phyloP scores from a whole-genome alignment of 1,284 basidiomycete species.

The Fomitiporia mediterranea region DNA sequence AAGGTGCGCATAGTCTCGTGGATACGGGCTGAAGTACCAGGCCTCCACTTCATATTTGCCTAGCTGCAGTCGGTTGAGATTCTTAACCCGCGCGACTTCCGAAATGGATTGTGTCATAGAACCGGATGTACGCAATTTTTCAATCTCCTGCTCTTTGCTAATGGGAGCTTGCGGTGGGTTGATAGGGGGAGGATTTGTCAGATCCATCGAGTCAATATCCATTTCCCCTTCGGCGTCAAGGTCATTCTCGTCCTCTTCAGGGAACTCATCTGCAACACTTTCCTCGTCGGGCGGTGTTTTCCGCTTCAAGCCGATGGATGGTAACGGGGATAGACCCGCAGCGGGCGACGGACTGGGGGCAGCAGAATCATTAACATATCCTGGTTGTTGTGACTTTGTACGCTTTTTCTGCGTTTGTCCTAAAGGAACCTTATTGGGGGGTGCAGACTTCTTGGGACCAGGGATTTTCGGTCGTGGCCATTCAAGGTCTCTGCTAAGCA shows the following conservation, averaged over 20 bases:
- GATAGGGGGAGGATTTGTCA: constrained; percentile 32
- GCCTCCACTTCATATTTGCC: constrained; percentile 95
- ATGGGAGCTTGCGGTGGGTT: constrained; percentile 53
- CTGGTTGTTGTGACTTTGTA: constrained; percentile 34
- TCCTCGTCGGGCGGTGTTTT: constrained; percentile 56
- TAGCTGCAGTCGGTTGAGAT: constrained; percentile 94
- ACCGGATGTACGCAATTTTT: constrained; percentile 94
- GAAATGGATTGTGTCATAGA: constrained; percentile 99
- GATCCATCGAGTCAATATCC: constrained; percentile 43
- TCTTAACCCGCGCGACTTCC: constrained; percentile 97
- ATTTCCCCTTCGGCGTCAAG: constrained; percentile 48
- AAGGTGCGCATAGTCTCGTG: constrained; percentile 94
- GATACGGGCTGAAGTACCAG: constrained; percentile 99
- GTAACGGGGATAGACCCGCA: constrained; percentile 33
- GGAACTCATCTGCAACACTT: constrained; percentile 60
- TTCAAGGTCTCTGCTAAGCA: constrained; percentile 84
- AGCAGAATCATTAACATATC: constrained; percentile 45
- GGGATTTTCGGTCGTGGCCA: constrained; percentile 89
- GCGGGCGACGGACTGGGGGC: constrained; percentile 29
- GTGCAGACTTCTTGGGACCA: constrained; percentile 47
- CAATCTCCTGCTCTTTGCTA: constrained; percentile 98
- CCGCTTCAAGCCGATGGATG: constrained; percentile 53
- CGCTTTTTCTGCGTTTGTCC: constrained; percentile 24
- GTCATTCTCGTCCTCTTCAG: constrained; percentile 56
- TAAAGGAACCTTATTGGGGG: constrained; percentile 28